Conservation (phyloP, 1,284 basidiomycete species). For the Apiotrichum brassicae region DNA sequence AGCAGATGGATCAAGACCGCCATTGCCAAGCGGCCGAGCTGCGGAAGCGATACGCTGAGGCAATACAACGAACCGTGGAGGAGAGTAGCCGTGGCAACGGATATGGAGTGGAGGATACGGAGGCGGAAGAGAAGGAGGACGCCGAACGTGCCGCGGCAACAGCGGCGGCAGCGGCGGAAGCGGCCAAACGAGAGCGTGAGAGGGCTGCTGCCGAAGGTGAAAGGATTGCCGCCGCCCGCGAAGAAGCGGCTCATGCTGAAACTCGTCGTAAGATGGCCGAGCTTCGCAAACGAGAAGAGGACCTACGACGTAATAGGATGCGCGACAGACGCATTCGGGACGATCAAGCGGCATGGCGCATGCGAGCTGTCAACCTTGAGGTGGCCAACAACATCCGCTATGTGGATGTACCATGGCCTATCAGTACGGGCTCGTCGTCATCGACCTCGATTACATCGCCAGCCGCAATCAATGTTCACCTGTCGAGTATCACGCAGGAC, state of each 20-base stretch:
- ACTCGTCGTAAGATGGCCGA: not conserved
- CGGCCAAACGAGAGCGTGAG: not conserved
- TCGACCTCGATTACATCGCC: slow-evolving; percentile 40
- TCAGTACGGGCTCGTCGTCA: slow-evolving; percentile 41
- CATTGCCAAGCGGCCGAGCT: not conserved
- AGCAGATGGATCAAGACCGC: not conserved
- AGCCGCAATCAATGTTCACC: not conserved
- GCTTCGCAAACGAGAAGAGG: not conserved
- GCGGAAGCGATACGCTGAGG: not conserved
- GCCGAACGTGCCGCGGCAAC: not conserved
- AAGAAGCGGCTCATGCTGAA: not conserved
- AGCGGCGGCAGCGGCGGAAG: not conserved
- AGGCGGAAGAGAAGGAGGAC: not conserved
- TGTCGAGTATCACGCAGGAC: slow-evolving; percentile 49
- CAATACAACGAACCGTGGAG: not conserved
- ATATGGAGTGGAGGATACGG: not conserved
- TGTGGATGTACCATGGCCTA: slow-evolving; percentile 71
- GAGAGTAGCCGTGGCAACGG: not conserved
- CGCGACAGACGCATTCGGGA: not conserved
- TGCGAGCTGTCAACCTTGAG: not conserved
- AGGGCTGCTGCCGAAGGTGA: not conserved
- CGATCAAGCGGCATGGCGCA: not conserved
- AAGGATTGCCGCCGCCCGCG: not conserved
- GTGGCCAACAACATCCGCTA: slow-evolving; percentile 1
- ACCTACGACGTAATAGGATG: not conserved